Evolutionary conservation across 2,329 filamentous ascomycete species (phyloP).

Genomic region (Metarhizium brunneum): DNA sequence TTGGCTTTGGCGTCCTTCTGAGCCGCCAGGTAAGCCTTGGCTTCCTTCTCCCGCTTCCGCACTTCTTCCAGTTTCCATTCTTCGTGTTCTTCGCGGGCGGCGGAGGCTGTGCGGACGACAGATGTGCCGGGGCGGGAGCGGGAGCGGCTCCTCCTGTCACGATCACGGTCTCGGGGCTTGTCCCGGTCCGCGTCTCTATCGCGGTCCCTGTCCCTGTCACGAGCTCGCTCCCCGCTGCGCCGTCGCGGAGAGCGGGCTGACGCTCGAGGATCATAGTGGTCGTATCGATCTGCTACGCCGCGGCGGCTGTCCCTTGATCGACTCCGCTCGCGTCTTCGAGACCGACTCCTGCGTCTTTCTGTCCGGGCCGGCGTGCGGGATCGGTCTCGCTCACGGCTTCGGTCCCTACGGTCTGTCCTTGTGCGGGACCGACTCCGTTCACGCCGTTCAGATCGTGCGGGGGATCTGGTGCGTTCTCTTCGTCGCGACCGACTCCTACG

Average conservation of each 20-base stretch:
- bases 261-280: constrained; percentile 12
- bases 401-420: constrained; percentile 4
- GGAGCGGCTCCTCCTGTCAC: constrained; percentile 32
- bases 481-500: constrained; percentile 26
- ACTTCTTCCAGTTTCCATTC: constrained; percentile 53
- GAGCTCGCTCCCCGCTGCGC: constrained; percentile 17
- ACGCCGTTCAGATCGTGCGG: constrained; percentile 22
- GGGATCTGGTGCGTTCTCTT: constrained; percentile 21
- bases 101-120: constrained; percentile 26
- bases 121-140: constrained; percentile 30
- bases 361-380: constrained; percentile 1
- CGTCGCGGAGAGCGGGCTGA: constrained; percentile 15
- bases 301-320: constrained; percentile 14
- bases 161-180: constrained; percentile 5
- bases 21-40: constrained; percentile 54
- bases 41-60: constrained; percentile 52
- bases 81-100: constrained; percentile 39
- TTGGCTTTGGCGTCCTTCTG: constrained; percentile 52
- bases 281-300: constrained; percentile 5
- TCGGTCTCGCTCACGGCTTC: constrained; percentile 17
- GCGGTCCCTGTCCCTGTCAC: constrained; percentile 12
- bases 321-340: constrained; percentile 12
- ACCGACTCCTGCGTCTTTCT: constrained; percentile 8
- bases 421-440: constrained; percentile 15
- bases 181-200: constrained; percentile 14